Conservation (phyloP, 169 alveolate genomes). For the Plasmodium fragile region DNA sequence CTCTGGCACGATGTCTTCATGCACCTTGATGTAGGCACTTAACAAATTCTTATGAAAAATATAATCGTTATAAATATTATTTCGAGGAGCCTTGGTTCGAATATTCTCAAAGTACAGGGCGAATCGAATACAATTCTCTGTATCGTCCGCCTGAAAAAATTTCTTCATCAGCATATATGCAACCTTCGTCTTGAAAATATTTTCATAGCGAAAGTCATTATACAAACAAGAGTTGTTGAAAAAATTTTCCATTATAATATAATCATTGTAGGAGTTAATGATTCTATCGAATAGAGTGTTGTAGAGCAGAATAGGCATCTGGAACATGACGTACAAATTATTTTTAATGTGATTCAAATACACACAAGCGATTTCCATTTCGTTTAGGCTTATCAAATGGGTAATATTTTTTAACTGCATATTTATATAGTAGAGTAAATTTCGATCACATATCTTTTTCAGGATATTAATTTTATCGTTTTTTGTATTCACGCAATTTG, state of each 20-base stretch:
- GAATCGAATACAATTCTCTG: conserved; percentile 37
- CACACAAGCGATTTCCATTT: conserved; percentile 62
- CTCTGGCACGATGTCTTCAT: conserved; percentile 51
- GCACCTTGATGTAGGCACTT: conserved; percentile 37
- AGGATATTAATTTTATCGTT: conserved; percentile 66
- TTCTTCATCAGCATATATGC: conserved; percentile 59
- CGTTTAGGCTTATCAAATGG: conserved; percentile 39
- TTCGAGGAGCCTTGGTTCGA: conserved; percentile 34
- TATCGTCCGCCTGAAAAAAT: conserved; percentile 21
- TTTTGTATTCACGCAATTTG: conserved; percentile 23
- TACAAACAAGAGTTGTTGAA: conserved; percentile 32
- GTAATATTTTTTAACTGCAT: conserved; percentile 56
- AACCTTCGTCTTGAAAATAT: conserved; percentile 58
- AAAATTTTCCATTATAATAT: conserved; percentile 27
- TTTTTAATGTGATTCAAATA: conserved; percentile 58
- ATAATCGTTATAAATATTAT: conserved; percentile 68
- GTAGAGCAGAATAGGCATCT: conserved; percentile 50
- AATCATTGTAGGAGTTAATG: conserved; percentile 25
- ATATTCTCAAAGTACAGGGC: conserved; percentile 53
- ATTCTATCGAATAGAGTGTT: conserved; percentile 26
- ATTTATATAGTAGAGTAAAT: conserved; percentile 60
- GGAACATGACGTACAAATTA: conserved; percentile 68
- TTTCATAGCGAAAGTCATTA: conserved; percentile 51
- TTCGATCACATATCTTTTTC: conserved; percentile 46
- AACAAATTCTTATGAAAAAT: conserved; percentile 62